Percentiles rank a stretch among this genome's conserved stretches.
phyloP scores from a whole-genome alignment of 371 early-diverging fungal genomes.

The Syncephalastrum monosporum region DNA sequence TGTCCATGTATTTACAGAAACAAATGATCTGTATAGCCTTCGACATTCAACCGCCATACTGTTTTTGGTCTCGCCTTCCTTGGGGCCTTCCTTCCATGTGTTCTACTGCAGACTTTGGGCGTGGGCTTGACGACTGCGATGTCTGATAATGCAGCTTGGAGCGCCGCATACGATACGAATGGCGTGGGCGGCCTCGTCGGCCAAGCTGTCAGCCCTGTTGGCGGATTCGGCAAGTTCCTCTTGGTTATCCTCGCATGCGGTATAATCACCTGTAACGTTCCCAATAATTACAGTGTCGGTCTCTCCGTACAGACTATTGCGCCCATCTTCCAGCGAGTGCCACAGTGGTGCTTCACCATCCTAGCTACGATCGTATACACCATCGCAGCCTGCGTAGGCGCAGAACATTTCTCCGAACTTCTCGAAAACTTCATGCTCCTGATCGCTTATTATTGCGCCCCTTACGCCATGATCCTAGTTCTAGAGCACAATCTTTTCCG shows the following conservation, averaged over 20 bases:
- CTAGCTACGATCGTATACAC: background rate
- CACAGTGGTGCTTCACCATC: slow-evolving; percentile 4
- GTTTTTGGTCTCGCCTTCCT: slow-evolving; percentile 24
- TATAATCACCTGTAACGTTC: slow-evolving; percentile 15
- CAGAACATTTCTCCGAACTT: slow-evolving; percentile 1
- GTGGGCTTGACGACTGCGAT: slow-evolving; percentile 9
- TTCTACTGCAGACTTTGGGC: slow-evolving; percentile 28
- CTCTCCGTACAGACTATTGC: slow-evolving; percentile 17
- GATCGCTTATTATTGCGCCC: slow-evolving; percentile 21
- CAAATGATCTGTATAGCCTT: background rate
- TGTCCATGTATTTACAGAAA: slow-evolving; percentile 5
- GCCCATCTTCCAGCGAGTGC: slow-evolving; percentile 10
- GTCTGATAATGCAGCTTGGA: too few relatives aligned
- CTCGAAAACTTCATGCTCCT: slow-evolving; percentile 20
- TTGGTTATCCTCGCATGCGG: slow-evolving; percentile 27
- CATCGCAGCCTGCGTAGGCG: slow-evolving; percentile 1
- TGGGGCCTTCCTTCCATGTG: slow-evolving; percentile 26
- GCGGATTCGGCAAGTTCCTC: slow-evolving; percentile 26
- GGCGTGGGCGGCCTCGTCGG: slow-evolving; percentile 19
- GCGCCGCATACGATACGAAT: slow-evolving; percentile 2
- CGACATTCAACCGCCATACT: slow-evolving; percentile 10
- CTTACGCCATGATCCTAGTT: slow-evolving; percentile 11
- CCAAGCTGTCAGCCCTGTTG: slow-evolving; percentile 11
- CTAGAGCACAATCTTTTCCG: slow-evolving; percentile 7
- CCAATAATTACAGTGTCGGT: slow-evolving; percentile 26